Base-by-base conservation (phyloP, 2,329 filamentous ascomycete genomes). In the Fusarium gaditjirri region DNA sequence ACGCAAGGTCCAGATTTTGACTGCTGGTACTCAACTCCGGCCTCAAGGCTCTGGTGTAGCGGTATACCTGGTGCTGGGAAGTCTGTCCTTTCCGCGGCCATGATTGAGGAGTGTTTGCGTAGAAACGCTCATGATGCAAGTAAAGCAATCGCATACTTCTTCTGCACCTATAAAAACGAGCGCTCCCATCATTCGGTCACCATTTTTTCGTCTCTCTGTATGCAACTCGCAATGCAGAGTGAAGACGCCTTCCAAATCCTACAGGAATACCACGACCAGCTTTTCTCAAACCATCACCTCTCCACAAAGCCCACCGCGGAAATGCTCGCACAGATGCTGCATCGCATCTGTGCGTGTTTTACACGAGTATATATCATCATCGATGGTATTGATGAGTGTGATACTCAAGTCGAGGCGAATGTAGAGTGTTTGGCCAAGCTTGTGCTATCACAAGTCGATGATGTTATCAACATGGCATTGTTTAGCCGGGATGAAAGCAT, bases 401-500 rank as follows among this genome's bases (percentile, higher is more conserved):
- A 10, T n/a, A 17, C 13, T 8, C 36, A 9, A n/a, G 29, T 41
- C 5, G 29, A 27, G 9, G 21, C 43, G 17, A 39, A 27, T 38
- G 44, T 39, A 23, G 9, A 38, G 16, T 39, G 25, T 10, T 19
- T 39, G 17, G 43, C 55, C 5, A n/a, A 39, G 7, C 35, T 50
- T 23, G 31, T 31, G 12, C n/a, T 29, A n/a, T 13, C 23, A 16
- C 19, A 36, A 12, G 23, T 16, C 14, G 12, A 23, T 2, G 29
- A 53, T 4, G 46, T 25, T 10, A 52, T 73, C 4, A 57, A 27
- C 16, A 8, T 63, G 2, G 62, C 71, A 8, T 12, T 72, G 1
- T n/a, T 70, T 4, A 72, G 63, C 6, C 52, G 71, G 36, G 39
- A 72, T 8, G 62, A 73, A 14, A 2, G 50, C 5, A 4, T 12